phyloP scores from a whole-genome alignment of 176 grass and related monocot genomes.

The Echinochloa phyllopogon region DNA sequence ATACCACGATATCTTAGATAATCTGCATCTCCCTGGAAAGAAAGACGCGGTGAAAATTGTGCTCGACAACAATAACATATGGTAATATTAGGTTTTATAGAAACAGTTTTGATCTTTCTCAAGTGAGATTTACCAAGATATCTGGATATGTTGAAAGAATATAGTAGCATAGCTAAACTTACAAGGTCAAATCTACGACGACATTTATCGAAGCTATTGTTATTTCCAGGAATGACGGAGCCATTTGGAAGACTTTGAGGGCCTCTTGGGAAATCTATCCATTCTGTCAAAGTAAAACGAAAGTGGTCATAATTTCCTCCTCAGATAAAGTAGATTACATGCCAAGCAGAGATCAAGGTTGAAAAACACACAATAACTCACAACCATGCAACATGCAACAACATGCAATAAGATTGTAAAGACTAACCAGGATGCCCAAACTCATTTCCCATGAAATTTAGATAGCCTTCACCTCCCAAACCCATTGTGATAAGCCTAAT shows the following conservation, averaged over 20 bases:
- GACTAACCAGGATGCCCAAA: slow-evolving; percentile 99
- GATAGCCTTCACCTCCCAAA: slow-evolving; percentile 97
- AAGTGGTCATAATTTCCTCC: slow-evolving; percentile 31
- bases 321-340: slow-evolving; percentile 14
- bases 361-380: slow-evolving; percentile 22
- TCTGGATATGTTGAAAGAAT: slow-evolving; percentile 18
- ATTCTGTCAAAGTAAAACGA: slow-evolving; percentile 71
- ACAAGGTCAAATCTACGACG: slow-evolving; percentile 96
- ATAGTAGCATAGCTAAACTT: slow-evolving; percentile 54
- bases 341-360: background rate
- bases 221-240: slow-evolving; percentile 73
- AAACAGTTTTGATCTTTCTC: slow-evolving; percentile 24
- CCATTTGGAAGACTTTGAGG: slow-evolving; percentile 79
- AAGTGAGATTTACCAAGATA: slow-evolving; percentile 25
- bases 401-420: slow-evolving; percentile 57
- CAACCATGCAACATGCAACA: slow-evolving; percentile 34
- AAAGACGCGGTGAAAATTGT: slow-evolving; percentile 10
- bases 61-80: background rate
- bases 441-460: slow-evolving; percentile 99
- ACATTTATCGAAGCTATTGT: slow-evolving; percentile 92
- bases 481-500: slow-evolving; percentile 96
- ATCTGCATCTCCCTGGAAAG: slow-evolving; percentile 81
- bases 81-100: slow-evolving; percentile 28
- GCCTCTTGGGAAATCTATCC: slow-evolving; percentile 96
- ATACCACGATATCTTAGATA: slow-evolving; percentile 88